Conservation (phyloP, 352 stramenopile species). For the Pythium periplocum region DNA sequence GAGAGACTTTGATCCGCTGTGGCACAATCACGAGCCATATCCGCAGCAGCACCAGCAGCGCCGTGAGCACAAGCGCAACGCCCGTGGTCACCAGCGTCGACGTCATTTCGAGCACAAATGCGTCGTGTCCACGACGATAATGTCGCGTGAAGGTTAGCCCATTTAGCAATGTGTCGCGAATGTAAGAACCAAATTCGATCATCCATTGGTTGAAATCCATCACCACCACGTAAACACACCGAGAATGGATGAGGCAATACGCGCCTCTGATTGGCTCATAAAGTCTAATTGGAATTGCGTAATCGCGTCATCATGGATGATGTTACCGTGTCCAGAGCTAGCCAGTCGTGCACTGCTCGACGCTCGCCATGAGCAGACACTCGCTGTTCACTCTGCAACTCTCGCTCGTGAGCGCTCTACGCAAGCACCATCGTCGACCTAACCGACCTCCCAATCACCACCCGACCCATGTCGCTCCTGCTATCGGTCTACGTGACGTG, state of each 20-base stretch:
- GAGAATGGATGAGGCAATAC: too few relatives aligned
- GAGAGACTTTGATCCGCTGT: conserved; percentile 11
- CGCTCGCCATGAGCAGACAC: background rate
- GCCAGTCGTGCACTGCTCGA: too few relatives aligned
- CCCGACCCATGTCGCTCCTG: background rate
- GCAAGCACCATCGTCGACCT: background rate
- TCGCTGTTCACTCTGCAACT: background rate
- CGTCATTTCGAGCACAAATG: background rate
- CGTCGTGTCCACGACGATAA: conserved; percentile 3
- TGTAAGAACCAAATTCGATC: too few relatives aligned
- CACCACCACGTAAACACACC: too few relatives aligned
- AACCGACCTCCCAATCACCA: background rate
- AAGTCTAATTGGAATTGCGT: too few relatives aligned
- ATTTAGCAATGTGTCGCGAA: too few relatives aligned
- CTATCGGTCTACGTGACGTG: conserved; percentile 6
- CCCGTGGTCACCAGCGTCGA: too few relatives aligned
- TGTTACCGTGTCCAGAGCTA: too few relatives aligned
- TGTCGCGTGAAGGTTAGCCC: background rate
- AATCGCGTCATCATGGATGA: too few relatives aligned
- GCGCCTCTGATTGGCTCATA: too few relatives aligned
- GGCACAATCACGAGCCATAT: conserved; percentile 14
- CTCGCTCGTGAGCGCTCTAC: background rate
- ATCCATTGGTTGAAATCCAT: too few relatives aligned
- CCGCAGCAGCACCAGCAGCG: conserved; percentile 7
- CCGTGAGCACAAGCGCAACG: background rate